Base-by-base conservation (phyloP, 108 stramenopile genomes). In the Asterionellopsis glacialis region DNA sequence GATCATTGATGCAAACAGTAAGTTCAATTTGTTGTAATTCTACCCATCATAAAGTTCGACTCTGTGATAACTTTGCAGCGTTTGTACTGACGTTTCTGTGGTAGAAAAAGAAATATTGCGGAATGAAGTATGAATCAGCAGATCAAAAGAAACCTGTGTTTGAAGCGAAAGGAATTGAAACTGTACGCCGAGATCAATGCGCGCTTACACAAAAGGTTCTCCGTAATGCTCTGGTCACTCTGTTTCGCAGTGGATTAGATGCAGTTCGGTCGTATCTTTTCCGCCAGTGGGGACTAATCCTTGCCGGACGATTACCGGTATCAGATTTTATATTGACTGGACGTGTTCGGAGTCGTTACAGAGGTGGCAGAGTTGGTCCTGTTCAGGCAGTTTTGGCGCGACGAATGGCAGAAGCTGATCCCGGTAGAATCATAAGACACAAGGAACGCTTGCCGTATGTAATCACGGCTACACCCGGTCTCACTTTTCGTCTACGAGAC, bases 111-210 rank as follows among this genome's bases (percentile, higher is more conserved):
- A 83, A 84, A 55, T 93, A 93, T 63, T 85, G 86, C 58, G 92
- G 93, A 11, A 90, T 94, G 93, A 91, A 87, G 75, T 94, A 60
- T 71, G 87, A 91, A 53, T 91, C 82, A 0, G 61, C 61, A 4
- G 49, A 75, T 41, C 87, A 91, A 48, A 84, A 73, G 61, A 80
- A 75, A 25, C 85, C 89, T 9, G 63, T 62, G 0, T 94, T 91
- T 60, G 93, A 94, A 64, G 90, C 90, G 10, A 94, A 94, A 64
- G 93, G 93, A 1, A 68, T 94, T 42, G 93, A 94, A 74, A 94
- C 93, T 0, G 70, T 93, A 24, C 77, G 93, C 13, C 64, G 84
- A 10, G 93, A 94, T 61, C 93, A 94, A 70, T 91, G 90, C 47
- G 65, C 80, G 13, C 59, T 91, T 14, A 94, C 93, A 14, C 90